These are phyloP conservation scores for Pholiota conissans DNA, from an alignment of 768 basidiomycete genomes.

Conservation along the genomic window DNA sequence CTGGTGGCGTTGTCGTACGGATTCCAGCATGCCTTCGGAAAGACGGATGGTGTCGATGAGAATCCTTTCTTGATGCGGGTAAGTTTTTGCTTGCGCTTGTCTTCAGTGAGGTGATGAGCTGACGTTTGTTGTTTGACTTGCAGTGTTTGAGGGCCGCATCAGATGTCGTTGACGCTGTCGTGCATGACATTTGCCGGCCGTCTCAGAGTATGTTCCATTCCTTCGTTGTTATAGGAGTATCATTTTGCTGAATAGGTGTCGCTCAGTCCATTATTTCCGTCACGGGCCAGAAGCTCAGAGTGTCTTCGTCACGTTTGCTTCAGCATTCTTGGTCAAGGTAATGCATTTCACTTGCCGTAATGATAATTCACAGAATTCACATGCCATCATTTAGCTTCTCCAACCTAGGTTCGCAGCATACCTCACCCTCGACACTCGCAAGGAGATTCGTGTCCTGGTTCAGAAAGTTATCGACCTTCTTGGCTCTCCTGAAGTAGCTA, in stretches of 20 bases:
- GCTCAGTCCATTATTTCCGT: constrained; percentile 46
- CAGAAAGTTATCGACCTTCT: constrained; percentile 68
- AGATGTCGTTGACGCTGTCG: constrained; percentile 62
- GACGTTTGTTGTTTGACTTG: constrained; percentile 1
- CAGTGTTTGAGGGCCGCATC: constrained; percentile 70
- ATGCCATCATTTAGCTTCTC: constrained; percentile 51
- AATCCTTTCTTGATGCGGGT: constrained; percentile 68
- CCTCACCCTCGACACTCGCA: constrained; percentile 56
- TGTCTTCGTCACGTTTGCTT: constrained; percentile 79
- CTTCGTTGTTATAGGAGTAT: background rate
- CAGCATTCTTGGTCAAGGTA: constrained; percentile 82
- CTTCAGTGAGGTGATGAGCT: constrained; percentile 1
- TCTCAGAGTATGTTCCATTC: constrained; percentile 46
- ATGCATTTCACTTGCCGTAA: background rate
- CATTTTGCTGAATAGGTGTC: constrained; percentile 8
- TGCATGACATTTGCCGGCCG: constrained; percentile 57
- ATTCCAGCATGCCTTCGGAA: constrained; percentile 74
- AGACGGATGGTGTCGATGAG: constrained; percentile 53
- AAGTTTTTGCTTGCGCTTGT: constrained; percentile 23
- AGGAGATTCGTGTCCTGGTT: constrained; percentile 62
- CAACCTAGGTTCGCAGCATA: constrained; percentile 72
- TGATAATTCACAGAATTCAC: background rate
- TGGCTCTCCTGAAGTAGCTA: constrained; percentile 65
- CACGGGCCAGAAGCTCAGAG: constrained; percentile 81
- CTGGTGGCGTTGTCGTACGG: constrained; percentile 71